Base-by-base conservation (phyloP, 345 rosid genomes). In the Moricandia arvensis region DNA sequence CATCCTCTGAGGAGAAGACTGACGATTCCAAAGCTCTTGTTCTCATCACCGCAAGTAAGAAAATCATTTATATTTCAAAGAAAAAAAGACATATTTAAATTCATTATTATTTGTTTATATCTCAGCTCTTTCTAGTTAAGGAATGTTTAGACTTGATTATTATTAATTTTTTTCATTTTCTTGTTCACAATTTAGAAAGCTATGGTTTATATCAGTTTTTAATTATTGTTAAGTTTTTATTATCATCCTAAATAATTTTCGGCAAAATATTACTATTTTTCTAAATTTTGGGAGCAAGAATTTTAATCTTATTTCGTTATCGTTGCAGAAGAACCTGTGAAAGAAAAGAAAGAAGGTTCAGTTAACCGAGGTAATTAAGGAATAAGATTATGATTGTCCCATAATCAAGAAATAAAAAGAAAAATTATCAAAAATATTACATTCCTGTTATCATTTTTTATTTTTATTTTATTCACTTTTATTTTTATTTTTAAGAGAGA, bases 301-400 rank as follows among this genome's bases (percentile, higher is more conserved):
- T 4, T 31, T 3, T 30, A 59, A 67, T 31, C 8, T 2, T 26
- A 17, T 43, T n/a, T 18, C 27, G 24, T 11, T 63, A n/a, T 24
- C 33, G 3, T 41, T 30, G 66, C 26, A 70, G 75, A 63, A 66
- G 67, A 71, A 59, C 57, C 63, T 8, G 47, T 27, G 26, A 73
- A 72, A 49, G 76, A 78, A 37, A 78, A 78, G 49, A 78, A 78
- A 78, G 73, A 16, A 72, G 76, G 77, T 27, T 78, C 77, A 33
- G 63, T 72, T 16, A 0, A 78, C 21, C 58, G 81, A 59, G 81
- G 81, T 77, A 71, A 62, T 61, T 13, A 61, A 24, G 3, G 1
- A 45, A 59, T 21, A 37, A 49, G 26, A 47, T 26, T 34, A 61
- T 17, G 37, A 26, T 45, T 55, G 7, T 27, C 6, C 12, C 68